phyloP scores from a whole-genome alignment of 179 eudicot genomes.

The Heliamphora pulchella region DNA sequence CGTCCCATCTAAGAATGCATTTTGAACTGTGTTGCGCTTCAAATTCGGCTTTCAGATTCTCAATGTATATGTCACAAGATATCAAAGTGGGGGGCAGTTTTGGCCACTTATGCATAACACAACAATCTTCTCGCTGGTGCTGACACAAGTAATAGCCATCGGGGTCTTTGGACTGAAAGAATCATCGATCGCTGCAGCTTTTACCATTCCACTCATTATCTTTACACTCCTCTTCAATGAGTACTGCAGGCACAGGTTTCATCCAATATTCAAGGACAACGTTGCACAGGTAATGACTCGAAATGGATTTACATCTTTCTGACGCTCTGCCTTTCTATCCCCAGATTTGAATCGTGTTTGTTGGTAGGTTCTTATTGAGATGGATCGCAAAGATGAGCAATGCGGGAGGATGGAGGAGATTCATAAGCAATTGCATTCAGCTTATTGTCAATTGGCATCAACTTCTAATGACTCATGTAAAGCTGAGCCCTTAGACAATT shows the following conservation, averaged over 20 bases:
- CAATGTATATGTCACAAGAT: slow-evolving; percentile 68
- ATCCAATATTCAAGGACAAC: slow-evolving; percentile 38
- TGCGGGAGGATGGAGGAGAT: slow-evolving; percentile 48
- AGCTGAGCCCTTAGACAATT: slow-evolving; percentile 15
- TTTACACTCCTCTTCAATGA: slow-evolving; percentile 64
- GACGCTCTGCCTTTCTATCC: not conserved
- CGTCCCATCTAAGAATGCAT: not conserved
- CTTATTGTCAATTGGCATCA: slow-evolving; percentile 56
- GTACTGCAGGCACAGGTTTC: slow-evolving; percentile 75
- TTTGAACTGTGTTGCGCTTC: not conserved
- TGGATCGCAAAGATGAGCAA: slow-evolving; percentile 73
- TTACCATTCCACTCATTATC: slow-evolving; percentile 47
- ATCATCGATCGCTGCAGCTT: slow-evolving; percentile 42
- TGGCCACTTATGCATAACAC: slow-evolving; percentile 81
- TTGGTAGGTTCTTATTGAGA: slow-evolving; percentile 63
- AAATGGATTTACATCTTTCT: slow-evolving; percentile 1
- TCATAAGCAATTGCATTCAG: slow-evolving; percentile 37
- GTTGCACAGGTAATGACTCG: slow-evolving; percentile 54
- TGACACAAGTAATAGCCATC: slow-evolving; percentile 57
- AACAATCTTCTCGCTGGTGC: slow-evolving; percentile 64
- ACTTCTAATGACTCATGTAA: slow-evolving; percentile 22
- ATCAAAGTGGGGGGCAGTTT: slow-evolving; percentile 76
- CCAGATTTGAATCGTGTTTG: not conserved
- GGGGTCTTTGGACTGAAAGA: slow-evolving; percentile 61
- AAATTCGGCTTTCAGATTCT: slow-evolving; percentile 57